A percentile compares a stretch with the other conserved stretches of the same genome.
Conservation (phyloP, 2,329 filamentous ascomycete species). For the Cladosporium sp. region DNA sequence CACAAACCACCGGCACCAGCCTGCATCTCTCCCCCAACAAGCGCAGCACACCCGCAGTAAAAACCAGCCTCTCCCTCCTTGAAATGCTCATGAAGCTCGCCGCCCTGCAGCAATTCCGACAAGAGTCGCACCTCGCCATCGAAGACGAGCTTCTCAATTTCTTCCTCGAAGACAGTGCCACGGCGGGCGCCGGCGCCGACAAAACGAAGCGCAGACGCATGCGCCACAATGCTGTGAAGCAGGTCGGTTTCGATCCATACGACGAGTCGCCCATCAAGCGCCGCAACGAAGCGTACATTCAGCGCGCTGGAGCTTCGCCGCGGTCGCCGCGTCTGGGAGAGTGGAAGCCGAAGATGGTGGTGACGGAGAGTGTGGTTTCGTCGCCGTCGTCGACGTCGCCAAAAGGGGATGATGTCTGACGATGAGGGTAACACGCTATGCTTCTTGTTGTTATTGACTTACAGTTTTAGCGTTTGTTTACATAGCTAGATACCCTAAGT, state of each 20-base stretch:
- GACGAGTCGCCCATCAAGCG: slow-evolving; percentile 69
- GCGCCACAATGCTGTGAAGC: slow-evolving; percentile 59
- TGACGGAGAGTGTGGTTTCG: not conserved
- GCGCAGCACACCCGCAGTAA: slow-evolving; percentile 46
- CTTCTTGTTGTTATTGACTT: not conserved
- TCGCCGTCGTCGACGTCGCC: not conserved
- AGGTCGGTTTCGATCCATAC: slow-evolving; percentile 71
- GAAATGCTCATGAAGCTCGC: slow-evolving; percentile 86
- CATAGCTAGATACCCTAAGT: slow-evolving; percentile 2
- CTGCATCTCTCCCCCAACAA: slow-evolving; percentile 37
- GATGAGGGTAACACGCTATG: not conserved
- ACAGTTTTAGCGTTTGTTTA: not conserved
- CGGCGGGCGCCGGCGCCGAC: slow-evolving; percentile 65
- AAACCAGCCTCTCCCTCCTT: slow-evolving; percentile 73
- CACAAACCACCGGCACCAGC: slow-evolving; percentile 20
- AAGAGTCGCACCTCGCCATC: slow-evolving; percentile 83
- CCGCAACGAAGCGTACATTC: slow-evolving; percentile 62
- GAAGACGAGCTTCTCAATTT: slow-evolving; percentile 87
- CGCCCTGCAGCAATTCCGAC: slow-evolving; percentile 88
- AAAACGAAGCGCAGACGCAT: slow-evolving; percentile 60
- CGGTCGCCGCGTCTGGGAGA: not conserved
- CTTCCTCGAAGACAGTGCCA: slow-evolving; percentile 72
- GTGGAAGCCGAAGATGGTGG: not conserved
- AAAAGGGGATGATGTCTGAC: not conserved
- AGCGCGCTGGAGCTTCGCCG: not conserved